These are phyloP conservation scores for Vachellia collinsii DNA, from an alignment of 306 rosid species.

Conservation along the genomic window DNA sequence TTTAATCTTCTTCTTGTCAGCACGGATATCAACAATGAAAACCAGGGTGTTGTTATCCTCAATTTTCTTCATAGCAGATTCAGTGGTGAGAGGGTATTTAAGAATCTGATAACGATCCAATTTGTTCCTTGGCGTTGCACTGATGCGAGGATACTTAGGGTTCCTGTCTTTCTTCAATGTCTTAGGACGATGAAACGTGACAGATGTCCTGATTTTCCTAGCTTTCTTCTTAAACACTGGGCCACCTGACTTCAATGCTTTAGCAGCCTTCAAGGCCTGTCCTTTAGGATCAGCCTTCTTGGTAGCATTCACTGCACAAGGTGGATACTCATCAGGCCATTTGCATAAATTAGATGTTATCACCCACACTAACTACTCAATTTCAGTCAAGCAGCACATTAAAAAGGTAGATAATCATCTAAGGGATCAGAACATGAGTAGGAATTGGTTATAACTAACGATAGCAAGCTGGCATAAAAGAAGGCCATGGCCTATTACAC, in stretches of 20 bases:
- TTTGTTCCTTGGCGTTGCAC: conserved; percentile 87
- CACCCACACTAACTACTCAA: not conserved
- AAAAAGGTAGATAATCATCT: not conserved
- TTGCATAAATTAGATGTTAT: not conserved
- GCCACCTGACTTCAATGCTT: conserved; percentile 83
- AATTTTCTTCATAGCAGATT: conserved; percentile 94
- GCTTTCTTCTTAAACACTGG: conserved; percentile 73
- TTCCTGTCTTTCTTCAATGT: conserved; percentile 76
- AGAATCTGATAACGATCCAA: conserved; percentile 91
- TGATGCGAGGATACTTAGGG: conserved; percentile 85
- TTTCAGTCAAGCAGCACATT: not conserved
- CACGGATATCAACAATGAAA: conserved; percentile 84
- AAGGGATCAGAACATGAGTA: not conserved
- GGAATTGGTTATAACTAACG: not conserved
- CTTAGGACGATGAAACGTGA: conserved; percentile 90
- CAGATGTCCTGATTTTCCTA: conserved; percentile 78
- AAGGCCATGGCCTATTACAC: not conserved
- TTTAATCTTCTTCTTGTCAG: conserved; percentile 84
- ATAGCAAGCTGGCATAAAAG: not conserved
- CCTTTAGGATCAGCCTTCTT: conserved; percentile 81
- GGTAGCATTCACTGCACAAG: conserved; percentile 50
- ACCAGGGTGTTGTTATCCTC: conserved; percentile 91
- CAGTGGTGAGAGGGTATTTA: conserved; percentile 76
- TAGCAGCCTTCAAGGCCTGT: conserved; percentile 88
- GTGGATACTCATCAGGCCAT: not conserved